phyloP scores from a whole-genome alignment of 208 protist species.

The Wallacemonas collosoma region DNA sequence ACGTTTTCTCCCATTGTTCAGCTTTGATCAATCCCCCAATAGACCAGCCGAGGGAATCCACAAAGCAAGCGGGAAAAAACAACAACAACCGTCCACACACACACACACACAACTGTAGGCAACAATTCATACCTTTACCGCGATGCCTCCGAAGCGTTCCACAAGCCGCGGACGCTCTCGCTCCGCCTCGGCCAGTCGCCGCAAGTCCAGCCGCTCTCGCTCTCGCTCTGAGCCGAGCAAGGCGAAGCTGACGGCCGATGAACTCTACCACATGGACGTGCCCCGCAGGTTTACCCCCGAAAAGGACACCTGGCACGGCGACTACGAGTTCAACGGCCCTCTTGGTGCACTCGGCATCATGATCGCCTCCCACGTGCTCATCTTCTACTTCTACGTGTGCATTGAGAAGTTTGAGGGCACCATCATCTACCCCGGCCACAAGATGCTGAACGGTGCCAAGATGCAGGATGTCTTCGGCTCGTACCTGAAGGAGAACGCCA shows the following conservation, averaged over 20 bases:
- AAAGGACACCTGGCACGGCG: slow-evolving; percentile 73
- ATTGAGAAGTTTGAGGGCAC: slow-evolving; percentile 78
- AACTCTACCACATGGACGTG: slow-evolving; percentile 54
- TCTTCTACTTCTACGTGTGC: slow-evolving; percentile 91
- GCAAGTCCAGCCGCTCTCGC: slow-evolving; percentile 31
- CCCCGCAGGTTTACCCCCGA: slow-evolving; percentile 76
- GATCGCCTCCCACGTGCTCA: slow-evolving; percentile 78
- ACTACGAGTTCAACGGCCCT: slow-evolving; percentile 86
- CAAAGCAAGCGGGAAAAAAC: not conserved
- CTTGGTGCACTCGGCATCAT: slow-evolving; percentile 78
- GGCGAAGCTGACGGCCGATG: slow-evolving; percentile 38
- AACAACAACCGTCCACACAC: not conserved
- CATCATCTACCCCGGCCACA: slow-evolving; percentile 83
- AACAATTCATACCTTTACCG: not conserved
- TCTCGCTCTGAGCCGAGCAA: slow-evolving; percentile 27
- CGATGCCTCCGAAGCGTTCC: slow-evolving; percentile 46
- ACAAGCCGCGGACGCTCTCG: slow-evolving; percentile 33
- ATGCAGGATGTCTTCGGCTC: slow-evolving; percentile 52
- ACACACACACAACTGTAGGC: slow-evolving; percentile 5
- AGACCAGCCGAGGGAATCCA: no score
- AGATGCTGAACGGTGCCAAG: slow-evolving; percentile 52
- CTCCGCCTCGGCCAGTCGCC: slow-evolving; percentile 23
- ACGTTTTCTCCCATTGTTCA: no score
- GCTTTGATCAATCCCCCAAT: no score
- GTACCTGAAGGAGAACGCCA: slow-evolving; percentile 52